Evolutionary conservation across 2,329 filamentous ascomycete genomes (phyloP).

Genomic region (Fusarium acutatum): DNA sequence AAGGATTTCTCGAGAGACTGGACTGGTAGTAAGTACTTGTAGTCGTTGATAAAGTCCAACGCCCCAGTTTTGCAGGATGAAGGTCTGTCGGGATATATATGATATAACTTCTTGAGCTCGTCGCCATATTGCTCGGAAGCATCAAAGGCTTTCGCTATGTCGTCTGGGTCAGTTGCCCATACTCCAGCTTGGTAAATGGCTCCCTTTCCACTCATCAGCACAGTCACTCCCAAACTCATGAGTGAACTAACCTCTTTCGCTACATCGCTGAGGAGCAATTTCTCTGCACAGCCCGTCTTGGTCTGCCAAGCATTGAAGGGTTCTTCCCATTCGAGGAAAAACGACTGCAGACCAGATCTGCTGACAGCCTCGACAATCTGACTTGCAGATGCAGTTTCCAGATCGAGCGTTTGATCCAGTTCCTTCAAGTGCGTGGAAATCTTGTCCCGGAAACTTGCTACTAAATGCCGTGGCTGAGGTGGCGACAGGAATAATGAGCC

Average conservation of each 20-base stretch:
- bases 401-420: conserved; percentile 33
- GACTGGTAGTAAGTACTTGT: conserved; percentile 43
- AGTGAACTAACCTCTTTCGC: not conserved
- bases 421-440: not conserved
- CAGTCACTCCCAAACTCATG: rapidly evolving
- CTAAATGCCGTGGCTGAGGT: conserved; percentile 43
- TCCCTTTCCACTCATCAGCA: not conserved
- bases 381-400: not conserved
- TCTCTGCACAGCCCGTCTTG: not conserved
- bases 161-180: rapidly evolving
- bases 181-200: conserved; percentile 2
- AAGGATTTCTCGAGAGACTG: not conserved
- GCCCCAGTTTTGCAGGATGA: conserved; percentile 52
- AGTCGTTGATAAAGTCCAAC: conserved; percentile 50
- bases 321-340: conserved; percentile 15
- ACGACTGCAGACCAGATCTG: not conserved
- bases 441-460: not conserved
- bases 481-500: conserved; percentile 54
- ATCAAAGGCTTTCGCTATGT: not conserved
- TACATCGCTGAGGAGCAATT: not conserved
- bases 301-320: not conserved
- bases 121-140: conserved; percentile 23
- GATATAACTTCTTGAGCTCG: conserved; percentile 51
- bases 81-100: conserved; percentile 50
- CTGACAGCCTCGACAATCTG: conserved; percentile 1